Base-by-base conservation (phyloP, 2,329 filamentous ascomycete genomes). In the Hymenoscyphus albidus region DNA sequence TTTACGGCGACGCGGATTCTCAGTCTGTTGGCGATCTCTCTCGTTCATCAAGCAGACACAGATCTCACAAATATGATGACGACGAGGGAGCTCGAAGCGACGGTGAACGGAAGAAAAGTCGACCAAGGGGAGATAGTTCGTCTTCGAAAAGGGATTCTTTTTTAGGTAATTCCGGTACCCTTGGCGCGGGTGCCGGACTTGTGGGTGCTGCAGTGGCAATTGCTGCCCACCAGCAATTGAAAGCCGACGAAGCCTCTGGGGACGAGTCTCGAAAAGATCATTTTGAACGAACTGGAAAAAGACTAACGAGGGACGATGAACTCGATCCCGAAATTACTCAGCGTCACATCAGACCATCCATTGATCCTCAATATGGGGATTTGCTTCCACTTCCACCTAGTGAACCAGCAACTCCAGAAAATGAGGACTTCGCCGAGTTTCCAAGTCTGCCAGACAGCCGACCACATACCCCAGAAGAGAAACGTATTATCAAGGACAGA, bases 141-240 rank as follows among this genome's bases (percentile, higher is more conserved):
- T 70, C 71, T 64, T 70, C 70, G 18, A 72, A 73, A 61, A 78
- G 79, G 76, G 77, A 82, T 78, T 85, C 85, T 88, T 88, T 88
- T 88, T 88, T 88, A 88, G 86, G 78, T 88, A 85, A 84, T 82
- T 84, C 86, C 85, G 85, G 80, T 83, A 88, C 82, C 82, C 80
- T 83, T 85, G 85, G 85, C 85, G 84, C 83, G 81, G 85, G 85
- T 88, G 86, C 80, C 85, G 86, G 86, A 83, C 75, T 83, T 77
- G 81, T 80, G 79, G 80, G 81, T 77, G 80, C 78, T 75, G 80
- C 77, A 68, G 68, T 69, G 68, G 72, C 73, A 67, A 70, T 73
- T 70, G 69, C 70, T 73, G 71, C 72, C 71, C 74, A 74, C 70
- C 71, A 69, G 70, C 73, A 74, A 71, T 68, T 70, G 69, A 73